Evolutionary conservation across 345 rosid species (phyloP).

Genomic region (Garcia nutans): DNA sequence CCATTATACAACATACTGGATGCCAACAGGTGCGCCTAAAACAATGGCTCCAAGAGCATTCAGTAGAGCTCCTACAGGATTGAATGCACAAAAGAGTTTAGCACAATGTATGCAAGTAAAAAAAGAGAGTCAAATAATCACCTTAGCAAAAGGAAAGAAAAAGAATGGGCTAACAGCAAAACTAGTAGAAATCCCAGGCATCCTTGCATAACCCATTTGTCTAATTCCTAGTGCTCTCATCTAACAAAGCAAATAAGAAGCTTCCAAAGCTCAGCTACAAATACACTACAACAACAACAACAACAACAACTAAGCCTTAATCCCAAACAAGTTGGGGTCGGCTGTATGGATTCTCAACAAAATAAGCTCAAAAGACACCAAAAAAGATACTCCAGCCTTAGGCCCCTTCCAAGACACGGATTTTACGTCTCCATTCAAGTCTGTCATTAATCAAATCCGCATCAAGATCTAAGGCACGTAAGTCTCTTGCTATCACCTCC

Average conservation of each 20-base stretch:
- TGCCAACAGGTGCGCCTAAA: slow-evolving; percentile 81
- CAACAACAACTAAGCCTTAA: no score
- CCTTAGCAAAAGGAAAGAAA: neutral
- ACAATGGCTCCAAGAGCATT: slow-evolving; percentile 78
- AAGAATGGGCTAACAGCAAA: neutral
- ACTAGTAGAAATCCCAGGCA: neutral
- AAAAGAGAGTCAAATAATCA: neutral
- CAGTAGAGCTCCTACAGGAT: slow-evolving; percentile 57
- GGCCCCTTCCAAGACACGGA: no score
- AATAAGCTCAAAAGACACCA: no score
- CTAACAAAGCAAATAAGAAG: neutral
- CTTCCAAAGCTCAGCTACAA: neutral
- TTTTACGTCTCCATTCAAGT: no score
- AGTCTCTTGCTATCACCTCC: no score
- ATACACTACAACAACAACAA: no score
- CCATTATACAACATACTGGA: slow-evolving; percentile 49
- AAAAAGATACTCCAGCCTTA: no score
- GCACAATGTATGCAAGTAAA: neutral
- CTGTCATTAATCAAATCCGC: no score
- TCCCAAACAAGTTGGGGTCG: no score
- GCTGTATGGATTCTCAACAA: no score
- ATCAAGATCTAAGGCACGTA: no score
- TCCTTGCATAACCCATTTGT: neutral
- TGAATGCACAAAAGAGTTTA: neutral
- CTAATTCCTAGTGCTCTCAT: neutral